Evolutionary conservation across 73 alveolate species (phyloP).

Genomic region (Paramecium bursaria): DNA sequence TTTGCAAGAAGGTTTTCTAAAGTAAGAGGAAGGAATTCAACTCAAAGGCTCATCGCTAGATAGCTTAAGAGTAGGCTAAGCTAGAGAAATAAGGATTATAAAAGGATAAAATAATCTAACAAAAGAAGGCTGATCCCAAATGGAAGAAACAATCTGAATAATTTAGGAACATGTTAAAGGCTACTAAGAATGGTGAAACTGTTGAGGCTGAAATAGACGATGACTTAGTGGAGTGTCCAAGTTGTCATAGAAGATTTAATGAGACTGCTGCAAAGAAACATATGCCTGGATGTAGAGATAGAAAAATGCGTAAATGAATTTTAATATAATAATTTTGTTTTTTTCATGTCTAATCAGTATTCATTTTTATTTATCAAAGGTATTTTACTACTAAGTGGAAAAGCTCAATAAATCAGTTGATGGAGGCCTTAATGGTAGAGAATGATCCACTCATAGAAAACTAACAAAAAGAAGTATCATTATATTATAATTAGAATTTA

Average conservation of each 20-base stretch:
- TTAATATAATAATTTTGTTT: no score
- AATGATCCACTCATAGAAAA: conserved; percentile 28
- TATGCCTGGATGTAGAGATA: conserved; percentile 80
- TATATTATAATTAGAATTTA: no score
- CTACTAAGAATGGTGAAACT: conserved; percentile 67
- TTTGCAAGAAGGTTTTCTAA: conserved; percentile 85
- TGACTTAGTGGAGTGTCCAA: conserved; percentile 68
- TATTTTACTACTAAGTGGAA: conserved; percentile 31
- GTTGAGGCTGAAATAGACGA: conserved; percentile 37
- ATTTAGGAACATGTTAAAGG: conserved; percentile 67
- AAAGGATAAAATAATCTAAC: conserved; percentile 38
- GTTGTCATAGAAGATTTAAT: conserved; percentile 81
- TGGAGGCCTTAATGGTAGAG: conserved; percentile 31
- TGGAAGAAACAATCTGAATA: conserved; percentile 73
- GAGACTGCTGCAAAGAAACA: conserved; percentile 85
- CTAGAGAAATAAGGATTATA: conserved; percentile 50
- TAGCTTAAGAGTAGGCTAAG: conserved; percentile 57
- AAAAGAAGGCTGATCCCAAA: conserved; percentile 66
- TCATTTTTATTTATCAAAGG: no score
- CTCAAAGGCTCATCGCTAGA: conserved; percentile 72
- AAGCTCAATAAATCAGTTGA: conserved; percentile 26
- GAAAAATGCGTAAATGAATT: no score
- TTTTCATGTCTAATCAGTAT: no score
- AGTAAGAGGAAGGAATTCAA: conserved; percentile 80
- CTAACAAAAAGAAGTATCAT: not conserved